Evolutionary conservation across 108 stramenopile species (phyloP).

Genomic region (Pseudonitzschia delicatissima): DNA sequence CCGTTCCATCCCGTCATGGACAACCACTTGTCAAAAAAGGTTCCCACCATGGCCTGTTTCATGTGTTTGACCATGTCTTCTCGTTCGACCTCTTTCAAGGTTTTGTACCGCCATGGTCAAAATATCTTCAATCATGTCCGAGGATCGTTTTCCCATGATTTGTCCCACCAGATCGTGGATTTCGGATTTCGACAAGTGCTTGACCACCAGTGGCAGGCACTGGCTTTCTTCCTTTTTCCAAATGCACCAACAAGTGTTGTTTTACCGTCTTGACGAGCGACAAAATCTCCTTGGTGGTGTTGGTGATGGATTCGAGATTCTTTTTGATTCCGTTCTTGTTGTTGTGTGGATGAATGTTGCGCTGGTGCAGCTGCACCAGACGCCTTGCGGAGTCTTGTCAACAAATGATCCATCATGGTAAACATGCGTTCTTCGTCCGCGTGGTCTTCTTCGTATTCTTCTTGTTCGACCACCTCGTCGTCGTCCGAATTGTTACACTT

Average conservation of each 20-base stretch:
- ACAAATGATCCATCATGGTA: constrained; percentile 58
- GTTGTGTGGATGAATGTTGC: not conserved
- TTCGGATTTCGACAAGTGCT: constrained; percentile 76
- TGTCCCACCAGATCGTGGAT: constrained; percentile 85
- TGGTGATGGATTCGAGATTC: constrained; percentile 27
- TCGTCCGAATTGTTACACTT: constrained; percentile 14
- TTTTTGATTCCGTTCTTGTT: constrained; percentile 6
- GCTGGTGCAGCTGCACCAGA: constrained; percentile 26
- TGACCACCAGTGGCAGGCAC: constrained; percentile 83
- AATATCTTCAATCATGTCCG: constrained; percentile 83
- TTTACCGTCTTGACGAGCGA: constrained; percentile 49
- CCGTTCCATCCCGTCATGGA: constrained; percentile 77
- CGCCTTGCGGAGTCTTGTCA: constrained; percentile 53
- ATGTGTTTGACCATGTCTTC: constrained; percentile 86
- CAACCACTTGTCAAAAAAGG: constrained; percentile 90
- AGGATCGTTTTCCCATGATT: constrained; percentile 86
- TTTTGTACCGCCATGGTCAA: constrained; percentile 92
- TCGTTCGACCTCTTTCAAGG: constrained; percentile 63
- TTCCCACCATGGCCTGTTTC: constrained; percentile 89
- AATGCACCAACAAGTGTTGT: constrained; percentile 70
- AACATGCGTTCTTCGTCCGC: constrained; percentile 91
- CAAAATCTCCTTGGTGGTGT: constrained; percentile 49
- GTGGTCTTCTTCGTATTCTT: constrained; percentile 93
- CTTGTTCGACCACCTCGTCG: constrained; percentile 62
- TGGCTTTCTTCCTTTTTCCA: constrained; percentile 89